phyloP scores from a whole-genome alignment of 192 early-diverging fungal species.

The Chytriomyces sp. region DNA sequence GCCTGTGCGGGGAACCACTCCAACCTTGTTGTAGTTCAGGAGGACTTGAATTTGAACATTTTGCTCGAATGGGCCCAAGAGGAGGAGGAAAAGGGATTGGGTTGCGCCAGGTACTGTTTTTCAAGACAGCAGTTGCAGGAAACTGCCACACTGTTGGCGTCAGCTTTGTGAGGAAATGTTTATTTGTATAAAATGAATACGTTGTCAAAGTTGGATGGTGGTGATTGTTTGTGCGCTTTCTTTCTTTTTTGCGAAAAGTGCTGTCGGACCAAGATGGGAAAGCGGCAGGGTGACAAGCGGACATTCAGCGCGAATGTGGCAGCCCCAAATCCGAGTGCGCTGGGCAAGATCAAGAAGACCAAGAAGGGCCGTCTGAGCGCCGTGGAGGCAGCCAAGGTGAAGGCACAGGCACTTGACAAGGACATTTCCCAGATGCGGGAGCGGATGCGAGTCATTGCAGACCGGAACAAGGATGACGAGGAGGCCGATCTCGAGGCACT shows the following conservation, averaged over 20 bases:
- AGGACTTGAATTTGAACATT: conserved; percentile 20
- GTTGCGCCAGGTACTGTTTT: too few relatives aligned
- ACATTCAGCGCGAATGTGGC: not conserved
- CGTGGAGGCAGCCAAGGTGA: not conserved
- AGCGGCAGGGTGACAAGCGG: not conserved
- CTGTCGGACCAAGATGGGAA: not conserved
- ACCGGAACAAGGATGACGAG: conserved; percentile 56
- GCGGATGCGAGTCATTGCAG: not conserved
- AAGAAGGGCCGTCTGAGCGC: not conserved
- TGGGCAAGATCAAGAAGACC: not conserved
- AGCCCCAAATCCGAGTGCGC: not conserved
- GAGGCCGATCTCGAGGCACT: conserved; percentile 75
- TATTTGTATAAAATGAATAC: not conserved
- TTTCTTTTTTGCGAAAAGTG: conserved; percentile 7
- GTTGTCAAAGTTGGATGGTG: not conserved
- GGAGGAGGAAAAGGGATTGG: not conserved
- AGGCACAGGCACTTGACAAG: not conserved
- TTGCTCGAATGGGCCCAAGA: conserved; percentile 17
- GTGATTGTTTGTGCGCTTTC: not conserved
- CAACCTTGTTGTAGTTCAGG: conserved; percentile 23
- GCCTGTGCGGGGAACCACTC: conserved; percentile 18
- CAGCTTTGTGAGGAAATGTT: too few relatives aligned
- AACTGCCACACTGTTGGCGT: too few relatives aligned
- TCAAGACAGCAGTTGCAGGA: too few relatives aligned
- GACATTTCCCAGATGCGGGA: not conserved